Percentiles rank a stretch among this genome's conserved stretches.
phyloP scores from a whole-genome alignment of 805 yeast genomes.

The Lachancea mirantina region DNA sequence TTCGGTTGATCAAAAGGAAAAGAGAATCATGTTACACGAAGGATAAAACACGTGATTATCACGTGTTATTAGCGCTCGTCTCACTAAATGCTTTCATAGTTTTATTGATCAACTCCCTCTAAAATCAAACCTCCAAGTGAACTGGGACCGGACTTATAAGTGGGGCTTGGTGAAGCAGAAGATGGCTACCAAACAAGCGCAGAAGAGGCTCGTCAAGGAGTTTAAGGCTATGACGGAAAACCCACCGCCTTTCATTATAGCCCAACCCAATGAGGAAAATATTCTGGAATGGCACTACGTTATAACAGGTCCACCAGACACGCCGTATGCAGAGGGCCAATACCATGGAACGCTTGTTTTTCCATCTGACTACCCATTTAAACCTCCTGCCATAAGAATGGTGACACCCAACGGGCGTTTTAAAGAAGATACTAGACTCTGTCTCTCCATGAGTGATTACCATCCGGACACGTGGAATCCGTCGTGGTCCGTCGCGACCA shows the following conservation, averaged over 20 bases:
- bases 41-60: too few relatives aligned
- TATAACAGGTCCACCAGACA: constrained; percentile 84
- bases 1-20: too few relatives aligned
- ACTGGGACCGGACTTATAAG: too few relatives aligned
- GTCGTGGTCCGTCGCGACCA: constrained; percentile 89
- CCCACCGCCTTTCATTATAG: constrained; percentile 80
- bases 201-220: constrained; percentile 60
- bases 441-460: constrained; percentile 89
- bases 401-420: constrained; percentile 87
- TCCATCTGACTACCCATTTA: constrained; percentile 82
- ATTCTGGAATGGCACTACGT: constrained; percentile 92
- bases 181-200: constrained; percentile 42
- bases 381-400: constrained; percentile 87
- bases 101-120: too few relatives aligned
- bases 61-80: too few relatives aligned
- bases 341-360: constrained; percentile 83
- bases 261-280: constrained; percentile 81
- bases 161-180: too few relatives aligned
- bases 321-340: constrained; percentile 82
- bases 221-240: constrained; percentile 66
- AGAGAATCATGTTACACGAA: too few relatives aligned
- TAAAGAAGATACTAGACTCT: constrained; percentile 69
- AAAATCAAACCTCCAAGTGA: too few relatives aligned
- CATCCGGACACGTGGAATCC: constrained; percentile 97
- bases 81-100: too few relatives aligned